Evolutionary conservation across 768 basidiomycete genomes (phyloP).

Genomic region (Pleurotus eryngii): DNA sequence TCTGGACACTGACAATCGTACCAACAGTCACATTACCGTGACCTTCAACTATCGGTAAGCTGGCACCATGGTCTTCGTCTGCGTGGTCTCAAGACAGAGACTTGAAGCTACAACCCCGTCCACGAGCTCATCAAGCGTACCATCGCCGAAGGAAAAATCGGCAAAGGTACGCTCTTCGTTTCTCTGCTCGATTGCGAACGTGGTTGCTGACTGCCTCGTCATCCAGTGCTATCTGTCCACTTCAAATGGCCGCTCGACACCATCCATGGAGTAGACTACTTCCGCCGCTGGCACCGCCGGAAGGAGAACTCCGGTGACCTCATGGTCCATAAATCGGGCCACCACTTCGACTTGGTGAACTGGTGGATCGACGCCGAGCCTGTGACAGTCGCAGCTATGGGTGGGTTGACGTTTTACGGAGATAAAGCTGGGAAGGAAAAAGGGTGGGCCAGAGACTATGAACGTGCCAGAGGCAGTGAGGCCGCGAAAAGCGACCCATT

Average conservation of each 20-base stretch:
- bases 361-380: conserved; percentile 51
- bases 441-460: conserved; percentile 46
- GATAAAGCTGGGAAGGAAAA: conserved; percentile 39
- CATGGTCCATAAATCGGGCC: conserved; percentile 44
- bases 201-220: too few species aligned
- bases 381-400: conserved; percentile 43
- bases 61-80: background rate
- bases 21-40: conserved; percentile 36
- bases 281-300: conserved; percentile 47
- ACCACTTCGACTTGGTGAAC: conserved; percentile 52
- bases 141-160: conserved; percentile 43
- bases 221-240: conserved; percentile 42
- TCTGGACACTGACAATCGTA: conserved; percentile 40
- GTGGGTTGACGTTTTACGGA: conserved; percentile 46
- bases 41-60: conserved; percentile 39
- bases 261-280: conserved; percentile 51
- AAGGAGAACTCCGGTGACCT: conserved; percentile 41
- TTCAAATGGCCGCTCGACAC: conserved; percentile 54
- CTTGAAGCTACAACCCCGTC: conserved; percentile 40
- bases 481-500: conserved; percentile 46
- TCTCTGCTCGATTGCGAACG: background rate
- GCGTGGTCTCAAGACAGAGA: background rate
- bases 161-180: conserved; percentile 24
- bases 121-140: conserved; percentile 48
- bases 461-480: conserved; percentile 37